Conservation (phyloP, 2,329 filamentous ascomycete species). For the Exserohilum turcica region DNA sequence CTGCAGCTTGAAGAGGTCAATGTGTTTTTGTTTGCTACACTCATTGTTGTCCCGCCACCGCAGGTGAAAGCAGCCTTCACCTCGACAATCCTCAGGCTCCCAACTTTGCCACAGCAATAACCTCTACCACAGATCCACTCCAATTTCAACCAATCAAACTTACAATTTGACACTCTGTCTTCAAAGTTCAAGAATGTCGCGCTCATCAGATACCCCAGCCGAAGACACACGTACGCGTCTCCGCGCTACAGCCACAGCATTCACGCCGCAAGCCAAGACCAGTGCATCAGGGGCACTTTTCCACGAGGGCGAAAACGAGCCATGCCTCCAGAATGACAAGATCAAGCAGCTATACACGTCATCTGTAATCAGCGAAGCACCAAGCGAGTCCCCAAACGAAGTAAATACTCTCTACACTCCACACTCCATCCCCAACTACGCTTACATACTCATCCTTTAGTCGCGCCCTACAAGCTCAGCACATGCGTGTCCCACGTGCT, state of each 20-base stretch:
- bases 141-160: too few species aligned
- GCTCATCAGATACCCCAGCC: not conserved
- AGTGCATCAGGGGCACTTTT: not conserved
- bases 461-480: not conserved
- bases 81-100: too few species aligned
- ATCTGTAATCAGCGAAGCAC: not conserved
- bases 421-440: not conserved
- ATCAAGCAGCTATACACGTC: too few species aligned
- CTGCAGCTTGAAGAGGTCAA: too few species aligned
- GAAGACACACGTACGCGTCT: not conserved
- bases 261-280: not conserved
- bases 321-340: too few species aligned
- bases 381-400: not conserved
- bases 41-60: too few species aligned
- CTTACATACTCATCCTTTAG: not conserved
- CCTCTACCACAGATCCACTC: too few species aligned
- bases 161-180: too few species aligned
- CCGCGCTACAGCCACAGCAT: not conserved
- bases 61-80: too few species aligned
- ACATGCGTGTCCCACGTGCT: not conserved
- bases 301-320: not conserved
- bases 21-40: too few species aligned
- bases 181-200: not conserved
- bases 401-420: not conserved
- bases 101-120: too few species aligned